Base-by-base conservation (phyloP, 257 asterid species). In the Penstemon davidsonii region DNA sequence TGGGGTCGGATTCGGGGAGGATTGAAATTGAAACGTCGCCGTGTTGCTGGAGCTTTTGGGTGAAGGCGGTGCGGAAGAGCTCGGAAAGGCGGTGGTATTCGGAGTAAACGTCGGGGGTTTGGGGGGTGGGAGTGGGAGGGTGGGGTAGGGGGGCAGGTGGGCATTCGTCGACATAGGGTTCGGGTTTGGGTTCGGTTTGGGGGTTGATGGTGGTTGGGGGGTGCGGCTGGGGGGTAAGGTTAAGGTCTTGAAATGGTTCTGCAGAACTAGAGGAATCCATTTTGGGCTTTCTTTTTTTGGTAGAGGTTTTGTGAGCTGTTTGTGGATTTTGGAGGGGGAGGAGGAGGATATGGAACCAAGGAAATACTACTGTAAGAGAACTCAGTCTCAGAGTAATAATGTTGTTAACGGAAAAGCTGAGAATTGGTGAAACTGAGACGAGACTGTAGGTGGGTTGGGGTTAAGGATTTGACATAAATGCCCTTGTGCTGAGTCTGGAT, bases 1-100 rank as follows among this genome's bases (percentile, higher is more conserved):
- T 37, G 40, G 80, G 79, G 42, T 77, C 80, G 15, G 71, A 51
- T 4, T 72, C 82, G 50, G 80, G 79, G 10, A 42, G 52, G 15
- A 60, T 60, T 8, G 47, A 58, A 25, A 25, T 25, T 25, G 75
- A 60, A 5, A 51, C 46, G 4, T 53, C 83, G 5, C 77, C 77
- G 7, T 42, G 7, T 3, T 25, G 43, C 40, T 72, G 76, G 62
- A 40, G 58, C 39, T 72, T 49, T 38, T 67, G 69, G 7, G 72
- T 67, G 52, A 86, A 66, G 11, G 88, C 84, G 8, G 76, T 59
- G 7, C 66, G 75, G 60, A 88, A 91, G 8, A 85, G 72, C 72
- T 84, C 84, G 6, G 82, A 78, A 66, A 88, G 65, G 67, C 89
- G 85, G 55, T 62, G 11, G 71, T 62, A 91, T 25, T 91, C 89